Percentiles rank a stretch among this genome's conserved stretches.
These are phyloP conservation scores for Trichosporon ovoides DNA, from an alignment of 1,284 basidiomycete genomes.

Conservation along the genomic window DNA sequence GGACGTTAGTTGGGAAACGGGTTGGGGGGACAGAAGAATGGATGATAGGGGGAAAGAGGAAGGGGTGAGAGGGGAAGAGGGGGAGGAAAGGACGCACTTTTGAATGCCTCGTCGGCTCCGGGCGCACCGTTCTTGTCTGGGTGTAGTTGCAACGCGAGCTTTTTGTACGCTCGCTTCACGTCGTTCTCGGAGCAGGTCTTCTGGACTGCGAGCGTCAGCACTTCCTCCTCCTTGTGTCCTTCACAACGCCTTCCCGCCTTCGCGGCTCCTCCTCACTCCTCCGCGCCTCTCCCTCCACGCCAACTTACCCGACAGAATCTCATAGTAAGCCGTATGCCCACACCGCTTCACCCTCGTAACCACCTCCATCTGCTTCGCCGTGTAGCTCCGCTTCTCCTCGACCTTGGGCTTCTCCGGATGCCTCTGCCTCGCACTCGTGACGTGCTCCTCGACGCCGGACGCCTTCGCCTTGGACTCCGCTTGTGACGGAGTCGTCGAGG, in stretches of 20 bases:
- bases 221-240: too few relatives aligned
- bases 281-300: neutral
- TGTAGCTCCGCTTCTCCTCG: constrained; percentile 68
- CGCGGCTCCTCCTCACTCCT: neutral
- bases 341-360: constrained; percentile 83
- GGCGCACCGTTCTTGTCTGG: constrained; percentile 98
- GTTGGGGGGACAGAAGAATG: too few relatives aligned
- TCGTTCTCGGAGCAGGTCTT: constrained; percentile 81
- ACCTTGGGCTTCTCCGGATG: constrained; percentile 10
- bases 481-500: too few relatives aligned
- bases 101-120: constrained; percentile 98
- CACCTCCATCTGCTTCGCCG: constrained; percentile 72
- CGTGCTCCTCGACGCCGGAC: constrained; percentile 45
- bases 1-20: constrained; percentile 15
- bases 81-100: too few relatives aligned
- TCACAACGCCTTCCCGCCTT: too few relatives aligned
- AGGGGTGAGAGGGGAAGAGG: too few relatives aligned
- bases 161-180: constrained; percentile 95
- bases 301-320: constrained; percentile 65
- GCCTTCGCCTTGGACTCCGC: too few relatives aligned
- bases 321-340: constrained; percentile 87
- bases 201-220: constrained; percentile 55
- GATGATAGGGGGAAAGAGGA: too few relatives aligned
- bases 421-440: constrained; percentile 41
- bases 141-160: constrained; percentile 90